Evolutionary conservation across 2,329 filamentous ascomycete species (phyloP).

Genomic region (Fusarium cicatricum): DNA sequence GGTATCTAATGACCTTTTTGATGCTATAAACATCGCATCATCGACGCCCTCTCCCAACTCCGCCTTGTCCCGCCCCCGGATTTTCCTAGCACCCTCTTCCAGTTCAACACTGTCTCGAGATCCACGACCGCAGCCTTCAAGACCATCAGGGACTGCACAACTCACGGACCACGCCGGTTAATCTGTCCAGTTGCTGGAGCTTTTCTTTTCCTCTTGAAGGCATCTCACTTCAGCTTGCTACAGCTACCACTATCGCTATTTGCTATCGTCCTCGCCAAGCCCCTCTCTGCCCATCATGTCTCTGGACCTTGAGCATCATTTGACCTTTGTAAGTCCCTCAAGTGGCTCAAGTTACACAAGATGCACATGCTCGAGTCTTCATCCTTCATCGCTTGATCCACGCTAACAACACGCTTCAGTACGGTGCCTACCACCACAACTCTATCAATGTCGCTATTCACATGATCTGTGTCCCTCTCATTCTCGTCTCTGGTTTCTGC

Average conservation of each 20-base stretch:
- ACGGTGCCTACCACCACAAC: constrained; percentile 85
- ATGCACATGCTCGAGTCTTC: not conserved
- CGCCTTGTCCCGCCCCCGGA: constrained; percentile 2
- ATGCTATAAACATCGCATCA: constrained; percentile 27
- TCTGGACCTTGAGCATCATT: constrained; percentile 82
- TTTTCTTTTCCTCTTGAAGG: constrained; percentile 17
- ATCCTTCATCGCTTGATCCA: constrained; percentile 1
- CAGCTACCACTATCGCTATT: not conserved
- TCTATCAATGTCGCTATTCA: constrained; percentile 80
- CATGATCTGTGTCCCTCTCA: constrained; percentile 79
- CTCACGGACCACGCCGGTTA: constrained; percentile 21
- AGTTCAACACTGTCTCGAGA: constrained; percentile 1
- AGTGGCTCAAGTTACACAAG: not conserved
- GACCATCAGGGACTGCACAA: constrained; percentile 13
- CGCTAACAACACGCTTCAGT: constrained; percentile 58
- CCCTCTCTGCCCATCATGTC: constrained; percentile 60
- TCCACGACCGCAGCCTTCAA: constrained; percentile 27
- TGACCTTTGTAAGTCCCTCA: constrained; percentile 74
- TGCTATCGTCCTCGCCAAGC: constrained; percentile 20
- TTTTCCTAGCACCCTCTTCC: constrained; percentile 4
- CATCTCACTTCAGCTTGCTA: constrained; percentile 8
- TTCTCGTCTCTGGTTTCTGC: constrained; percentile 75
- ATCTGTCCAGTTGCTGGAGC: constrained; percentile 12
- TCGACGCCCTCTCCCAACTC: not conserved
- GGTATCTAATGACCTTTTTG: constrained; percentile 12